phyloP scores from a whole-genome alignment of 306 rosid species.

The Cucurbita moschata region DNA sequence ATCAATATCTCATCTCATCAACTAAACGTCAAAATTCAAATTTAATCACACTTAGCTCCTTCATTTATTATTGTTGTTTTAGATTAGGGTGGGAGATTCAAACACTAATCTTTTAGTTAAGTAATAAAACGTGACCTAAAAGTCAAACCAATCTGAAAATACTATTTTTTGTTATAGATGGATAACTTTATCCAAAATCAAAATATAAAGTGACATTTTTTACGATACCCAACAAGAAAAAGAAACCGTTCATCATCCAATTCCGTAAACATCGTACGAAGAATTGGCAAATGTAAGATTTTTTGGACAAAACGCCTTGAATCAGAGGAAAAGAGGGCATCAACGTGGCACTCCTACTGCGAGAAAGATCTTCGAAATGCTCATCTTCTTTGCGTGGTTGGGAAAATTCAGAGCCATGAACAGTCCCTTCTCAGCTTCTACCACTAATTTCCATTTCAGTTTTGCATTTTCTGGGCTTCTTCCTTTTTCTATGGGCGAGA shows the following conservation, averaged over 20 bases:
- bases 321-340: not conserved
- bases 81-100: no score
- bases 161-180: no score
- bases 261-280: not conserved
- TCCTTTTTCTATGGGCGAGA: not conserved
- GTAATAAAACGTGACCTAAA: no score
- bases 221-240: no score
- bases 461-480: not conserved
- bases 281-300: not conserved
- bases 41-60: no score
- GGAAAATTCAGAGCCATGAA: not conserved
- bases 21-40: no score
- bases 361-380: not conserved
- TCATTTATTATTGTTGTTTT: no score
- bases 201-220: no score
- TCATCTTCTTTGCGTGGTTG: constrained; percentile 2
- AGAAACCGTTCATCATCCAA: not conserved
- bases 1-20: not conserved
- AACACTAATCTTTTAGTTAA: no score
- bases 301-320: not conserved
- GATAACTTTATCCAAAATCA: no score
- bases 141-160: no score
- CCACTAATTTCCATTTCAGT: not conserved
- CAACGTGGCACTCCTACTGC: not conserved
- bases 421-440: not conserved